Evolutionary conservation across 129 eudicot genomes (phyloP).

Genomic region (Smallanthus sonchifolius): DNA sequence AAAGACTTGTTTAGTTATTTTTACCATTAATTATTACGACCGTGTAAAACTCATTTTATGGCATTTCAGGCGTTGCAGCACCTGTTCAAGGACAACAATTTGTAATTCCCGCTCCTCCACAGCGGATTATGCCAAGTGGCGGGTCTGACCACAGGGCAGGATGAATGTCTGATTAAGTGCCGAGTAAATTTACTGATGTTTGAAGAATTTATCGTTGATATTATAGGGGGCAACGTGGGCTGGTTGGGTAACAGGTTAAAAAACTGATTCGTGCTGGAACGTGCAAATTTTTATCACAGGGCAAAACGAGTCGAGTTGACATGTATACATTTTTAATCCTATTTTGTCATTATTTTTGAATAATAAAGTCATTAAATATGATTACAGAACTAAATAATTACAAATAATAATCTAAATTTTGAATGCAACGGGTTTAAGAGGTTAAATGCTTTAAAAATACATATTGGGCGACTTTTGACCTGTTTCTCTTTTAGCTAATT

Average conservation of each 20-base stretch:
- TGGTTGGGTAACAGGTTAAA: neutral
- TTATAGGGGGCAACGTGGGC: neutral
- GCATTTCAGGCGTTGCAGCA: slow-evolving; percentile 54
- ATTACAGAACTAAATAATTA: neutral
- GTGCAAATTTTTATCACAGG: neutral
- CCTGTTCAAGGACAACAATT: slow-evolving; percentile 77
- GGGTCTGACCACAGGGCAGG: slow-evolving; percentile 83
- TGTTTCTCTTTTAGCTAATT: neutral
- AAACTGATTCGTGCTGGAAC: neutral
- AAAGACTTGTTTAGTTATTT: neutral
- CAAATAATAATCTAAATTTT: neutral
- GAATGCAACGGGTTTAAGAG: neutral
- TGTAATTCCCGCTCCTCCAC: slow-evolving; percentile 58
- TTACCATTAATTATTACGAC: neutral
- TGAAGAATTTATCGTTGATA: neutral
- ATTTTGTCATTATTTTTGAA: neutral
- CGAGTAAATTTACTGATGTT: slow-evolving; percentile 9
- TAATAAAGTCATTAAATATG: neutral
- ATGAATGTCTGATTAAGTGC: slow-evolving; percentile 66
- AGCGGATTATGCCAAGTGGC: slow-evolving; percentile 70
- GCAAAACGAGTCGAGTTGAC: neutral
- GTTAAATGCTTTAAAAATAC: neutral
- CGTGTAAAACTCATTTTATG: slow-evolving; percentile 14
- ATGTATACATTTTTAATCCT: neutral
- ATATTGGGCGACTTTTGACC: neutral